Evolutionary conservation across 208 protist genomes (phyloP).

Genomic region (Angomonas desouzai): DNA sequence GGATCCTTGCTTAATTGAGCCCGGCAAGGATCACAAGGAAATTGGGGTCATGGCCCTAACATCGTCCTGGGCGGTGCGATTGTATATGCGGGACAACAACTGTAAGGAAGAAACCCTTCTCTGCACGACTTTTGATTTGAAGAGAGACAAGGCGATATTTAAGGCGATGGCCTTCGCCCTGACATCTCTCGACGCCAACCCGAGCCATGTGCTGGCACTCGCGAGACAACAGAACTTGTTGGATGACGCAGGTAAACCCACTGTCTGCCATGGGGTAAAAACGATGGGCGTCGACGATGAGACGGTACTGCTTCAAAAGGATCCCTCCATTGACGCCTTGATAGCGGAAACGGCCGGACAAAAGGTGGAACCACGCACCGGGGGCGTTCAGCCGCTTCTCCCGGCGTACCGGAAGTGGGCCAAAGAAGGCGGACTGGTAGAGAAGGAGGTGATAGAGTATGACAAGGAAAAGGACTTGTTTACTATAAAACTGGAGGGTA

Average conservation of each 20-base stretch:
- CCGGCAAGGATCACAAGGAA: slow-evolving; percentile 26
- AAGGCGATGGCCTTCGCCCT: not conserved
- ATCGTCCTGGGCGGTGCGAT: not conserved
- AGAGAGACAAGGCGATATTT: not conserved
- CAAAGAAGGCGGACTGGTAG: not conserved
- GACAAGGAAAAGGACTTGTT: not conserved
- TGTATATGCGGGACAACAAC: not conserved
- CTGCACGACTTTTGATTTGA: not conserved
- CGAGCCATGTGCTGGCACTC: not conserved
- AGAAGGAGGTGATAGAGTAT: not conserved
- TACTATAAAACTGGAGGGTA: not conserved
- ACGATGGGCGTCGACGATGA: not conserved
- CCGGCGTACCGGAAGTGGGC: not conserved
- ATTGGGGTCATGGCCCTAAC: slow-evolving; percentile 24
- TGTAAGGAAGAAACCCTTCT: not conserved
- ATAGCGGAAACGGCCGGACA: not conserved
- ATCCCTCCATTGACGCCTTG: not conserved
- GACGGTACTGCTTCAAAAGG: not conserved
- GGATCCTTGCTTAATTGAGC: slow-evolving; percentile 24
- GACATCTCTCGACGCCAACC: not conserved
- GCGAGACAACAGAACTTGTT: not conserved
- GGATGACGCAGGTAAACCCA: not conserved
- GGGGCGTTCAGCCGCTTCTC: not conserved
- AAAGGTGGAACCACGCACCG: not conserved
- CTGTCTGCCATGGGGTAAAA: not conserved